Evolutionary conservation across 345 rosid species (phyloP).

Genomic region (Hibiscus mutabilis): DNA sequence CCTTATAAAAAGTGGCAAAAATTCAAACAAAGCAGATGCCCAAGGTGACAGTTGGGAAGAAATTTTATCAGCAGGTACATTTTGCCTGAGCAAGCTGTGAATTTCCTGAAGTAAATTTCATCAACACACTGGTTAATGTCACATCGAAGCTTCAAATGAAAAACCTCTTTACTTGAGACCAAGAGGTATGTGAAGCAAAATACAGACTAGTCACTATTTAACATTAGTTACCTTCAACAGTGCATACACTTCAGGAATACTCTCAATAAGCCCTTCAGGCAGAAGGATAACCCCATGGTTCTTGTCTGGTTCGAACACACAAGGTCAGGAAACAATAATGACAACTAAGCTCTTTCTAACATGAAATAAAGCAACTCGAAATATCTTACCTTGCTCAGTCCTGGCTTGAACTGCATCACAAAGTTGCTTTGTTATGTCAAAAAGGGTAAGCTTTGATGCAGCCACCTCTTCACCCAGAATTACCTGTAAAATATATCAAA

Average conservation of each 20-base stretch:
- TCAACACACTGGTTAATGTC: not conserved
- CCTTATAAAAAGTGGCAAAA: slow-evolving; percentile 70
- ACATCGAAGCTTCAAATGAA: slow-evolving; percentile 3
- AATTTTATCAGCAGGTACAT: slow-evolving; percentile 61
- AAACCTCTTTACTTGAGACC: slow-evolving; percentile 35
- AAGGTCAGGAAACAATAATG: slow-evolving; percentile 18
- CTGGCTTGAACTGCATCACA: slow-evolving; percentile 98
- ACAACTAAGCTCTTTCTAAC: not conserved
- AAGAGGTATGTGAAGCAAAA: slow-evolving; percentile 80
- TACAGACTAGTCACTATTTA: slow-evolving; percentile 40
- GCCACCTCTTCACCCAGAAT: slow-evolving; percentile 97
- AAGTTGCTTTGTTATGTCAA: slow-evolving; percentile 77
- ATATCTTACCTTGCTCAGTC: slow-evolving; percentile 60
- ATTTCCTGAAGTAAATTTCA: slow-evolving; percentile 16
- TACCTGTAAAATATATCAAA: slow-evolving; percentile 41
- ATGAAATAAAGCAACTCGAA: slow-evolving; percentile 5
- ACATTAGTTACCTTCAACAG: slow-evolving; percentile 89
- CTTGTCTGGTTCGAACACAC: slow-evolving; percentile 48
- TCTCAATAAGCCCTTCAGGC: slow-evolving; percentile 97
- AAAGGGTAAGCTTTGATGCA: slow-evolving; percentile 93
- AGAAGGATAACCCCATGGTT: slow-evolving; percentile 90
- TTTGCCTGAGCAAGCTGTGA: slow-evolving; percentile 21
- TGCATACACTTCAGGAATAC: slow-evolving; percentile 95
- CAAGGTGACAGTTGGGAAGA: slow-evolving; percentile 92
- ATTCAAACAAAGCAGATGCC: slow-evolving; percentile 63